These are phyloP conservation scores for Cyclostephanos tholiformis DNA, from an alignment of 108 stramenopile species.

Conservation along the genomic window DNA sequence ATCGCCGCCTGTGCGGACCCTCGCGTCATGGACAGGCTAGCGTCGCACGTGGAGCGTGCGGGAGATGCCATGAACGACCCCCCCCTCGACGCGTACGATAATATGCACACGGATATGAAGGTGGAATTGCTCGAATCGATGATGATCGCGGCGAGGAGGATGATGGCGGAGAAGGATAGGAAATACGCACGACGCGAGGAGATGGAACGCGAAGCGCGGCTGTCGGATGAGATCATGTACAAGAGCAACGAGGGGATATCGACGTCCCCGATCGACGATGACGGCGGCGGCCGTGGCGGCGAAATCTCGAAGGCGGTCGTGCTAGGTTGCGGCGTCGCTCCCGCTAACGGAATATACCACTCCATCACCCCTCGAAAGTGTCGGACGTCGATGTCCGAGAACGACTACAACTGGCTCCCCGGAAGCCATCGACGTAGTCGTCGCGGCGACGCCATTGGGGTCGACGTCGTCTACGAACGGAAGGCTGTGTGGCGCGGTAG, in stretches of 20 bases:
- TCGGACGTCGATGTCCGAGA: neutral
- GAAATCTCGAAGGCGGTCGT: conserved; percentile 28
- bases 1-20: conserved; percentile 22
- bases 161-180: conserved; percentile 9
- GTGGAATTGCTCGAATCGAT: conserved; percentile 35
- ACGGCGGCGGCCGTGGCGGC: neutral
- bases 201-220: conserved; percentile 10
- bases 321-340: conserved; percentile 24
- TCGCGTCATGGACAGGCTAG: conserved; percentile 20
- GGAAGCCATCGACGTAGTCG: neutral
- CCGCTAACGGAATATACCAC: conserved; percentile 40
- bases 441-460: neutral
- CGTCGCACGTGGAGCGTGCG: conserved; percentile 17
- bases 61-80: neutral
- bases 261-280: neutral
- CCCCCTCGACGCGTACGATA: conserved; percentile 19
- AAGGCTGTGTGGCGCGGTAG: conserved; percentile 36
- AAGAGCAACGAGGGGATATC: conserved; percentile 19
- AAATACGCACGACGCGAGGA: neutral
- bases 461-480: conserved; percentile 29
- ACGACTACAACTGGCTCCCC: neutral
- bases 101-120: conserved; percentile 21
- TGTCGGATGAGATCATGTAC: conserved; percentile 33
- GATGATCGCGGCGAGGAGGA: conserved; percentile 25
- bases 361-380: neutral